A percentile compares a stretch with the other conserved stretches of the same genome.
Conservation (phyloP, 1,284 basidiomycete genomes). For the Ustilago vetiveriae region DNA sequence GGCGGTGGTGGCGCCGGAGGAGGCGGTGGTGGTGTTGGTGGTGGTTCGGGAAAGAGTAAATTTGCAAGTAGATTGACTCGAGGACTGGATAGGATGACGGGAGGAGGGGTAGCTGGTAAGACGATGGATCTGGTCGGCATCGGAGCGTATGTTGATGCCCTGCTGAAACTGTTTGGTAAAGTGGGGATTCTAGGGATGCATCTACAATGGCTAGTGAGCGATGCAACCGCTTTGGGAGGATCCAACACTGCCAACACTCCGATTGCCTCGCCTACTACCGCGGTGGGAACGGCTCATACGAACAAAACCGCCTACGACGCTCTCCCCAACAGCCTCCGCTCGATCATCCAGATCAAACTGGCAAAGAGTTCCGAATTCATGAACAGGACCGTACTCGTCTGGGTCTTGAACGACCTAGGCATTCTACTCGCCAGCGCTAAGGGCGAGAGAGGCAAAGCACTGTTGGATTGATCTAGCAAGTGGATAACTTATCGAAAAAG, state of each 20-base stretch:
- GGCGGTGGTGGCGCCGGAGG: constrained; percentile 74
- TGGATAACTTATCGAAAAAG: too few species aligned
- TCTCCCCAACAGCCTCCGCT: constrained; percentile 71
- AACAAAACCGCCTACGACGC: constrained; percentile 21
- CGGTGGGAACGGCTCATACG: constrained; percentile 5
- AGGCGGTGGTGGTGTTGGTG: not conserved
- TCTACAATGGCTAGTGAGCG: constrained; percentile 7
- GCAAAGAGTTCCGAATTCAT: constrained; percentile 88
- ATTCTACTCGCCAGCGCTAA: constrained; percentile 76
- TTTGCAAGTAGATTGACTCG: constrained; percentile 13
- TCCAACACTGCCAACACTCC: not conserved
- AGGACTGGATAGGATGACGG: constrained; percentile 25
- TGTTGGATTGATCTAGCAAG: too few species aligned
- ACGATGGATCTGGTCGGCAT: constrained; percentile 1
- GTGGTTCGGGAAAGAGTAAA: constrained; percentile 2
- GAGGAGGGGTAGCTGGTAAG: constrained; percentile 10
- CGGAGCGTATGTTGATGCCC: constrained; percentile 7
- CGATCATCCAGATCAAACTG: constrained; percentile 78
- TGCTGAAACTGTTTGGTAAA: not conserved
- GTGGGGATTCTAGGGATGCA: constrained; percentile 1
- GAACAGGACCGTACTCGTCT: constrained; percentile 85
- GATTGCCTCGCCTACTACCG: constrained; percentile 3
- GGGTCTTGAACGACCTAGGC: constrained; percentile 79
- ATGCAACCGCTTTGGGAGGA: not conserved
- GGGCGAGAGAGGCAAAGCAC: too few species aligned